Evolutionary conservation across 2,329 filamentous ascomycete genomes (phyloP).

Genomic region (Plenodomus tracheiphilus): DNA sequence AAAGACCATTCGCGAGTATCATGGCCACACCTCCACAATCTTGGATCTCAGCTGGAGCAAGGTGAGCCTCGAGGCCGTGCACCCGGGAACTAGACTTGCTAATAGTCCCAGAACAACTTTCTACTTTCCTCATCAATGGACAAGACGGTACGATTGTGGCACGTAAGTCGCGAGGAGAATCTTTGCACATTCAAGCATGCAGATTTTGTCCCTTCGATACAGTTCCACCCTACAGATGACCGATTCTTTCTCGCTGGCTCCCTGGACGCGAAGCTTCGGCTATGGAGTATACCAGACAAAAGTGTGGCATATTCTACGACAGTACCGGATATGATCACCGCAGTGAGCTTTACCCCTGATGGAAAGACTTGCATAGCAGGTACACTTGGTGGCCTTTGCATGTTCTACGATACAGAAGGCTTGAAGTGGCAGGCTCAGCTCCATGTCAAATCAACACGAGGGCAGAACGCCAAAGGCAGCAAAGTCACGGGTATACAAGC

Average conservation of each 20-base stretch:
- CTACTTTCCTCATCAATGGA: conserved; percentile 96
- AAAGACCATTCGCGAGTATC: conserved; percentile 77
- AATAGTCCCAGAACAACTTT: conserved; percentile 74
- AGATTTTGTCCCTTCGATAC: conserved; percentile 92
- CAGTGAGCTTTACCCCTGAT: conserved; percentile 90
- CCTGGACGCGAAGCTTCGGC: conserved; percentile 79
- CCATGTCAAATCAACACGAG: conserved; percentile 88
- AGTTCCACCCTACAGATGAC: conserved; percentile 93
- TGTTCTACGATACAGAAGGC: conserved; percentile 92
- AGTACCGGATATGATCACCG: conserved; percentile 85
- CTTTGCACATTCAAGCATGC: conserved; percentile 92
- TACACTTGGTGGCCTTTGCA: conserved; percentile 79
- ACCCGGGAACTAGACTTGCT: neutral
- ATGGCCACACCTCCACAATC: conserved; percentile 82
- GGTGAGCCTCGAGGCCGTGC: conserved; percentile 38
- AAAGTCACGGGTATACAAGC: conserved; percentile 96
- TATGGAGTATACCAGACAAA: conserved; percentile 98
- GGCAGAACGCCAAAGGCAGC: conserved; percentile 92
- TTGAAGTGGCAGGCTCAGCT: conserved; percentile 83
- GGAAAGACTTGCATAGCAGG: conserved; percentile 89
- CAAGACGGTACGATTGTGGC: conserved; percentile 94
- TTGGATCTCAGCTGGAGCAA: conserved; percentile 97
- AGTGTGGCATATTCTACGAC: conserved; percentile 81
- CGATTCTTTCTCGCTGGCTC: conserved; percentile 96
- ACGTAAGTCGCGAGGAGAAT: conserved; percentile 81